Evolutionary conservation across 2,329 filamentous ascomycete species (phyloP), one percentile per base, ranked within the genome.

Genomic region (Stylonectria norvegica): DNA sequence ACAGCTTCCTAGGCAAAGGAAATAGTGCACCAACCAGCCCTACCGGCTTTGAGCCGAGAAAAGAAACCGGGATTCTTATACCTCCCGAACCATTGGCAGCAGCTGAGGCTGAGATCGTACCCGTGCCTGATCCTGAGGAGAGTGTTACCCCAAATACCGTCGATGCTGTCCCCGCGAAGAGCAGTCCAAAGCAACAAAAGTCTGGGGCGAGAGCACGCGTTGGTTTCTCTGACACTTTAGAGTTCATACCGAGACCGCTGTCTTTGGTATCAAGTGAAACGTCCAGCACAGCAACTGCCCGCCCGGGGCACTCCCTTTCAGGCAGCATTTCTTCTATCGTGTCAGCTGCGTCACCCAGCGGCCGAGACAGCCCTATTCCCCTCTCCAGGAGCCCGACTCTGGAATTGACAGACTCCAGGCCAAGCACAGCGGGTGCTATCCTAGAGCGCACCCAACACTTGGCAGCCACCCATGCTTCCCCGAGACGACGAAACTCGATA

Each of bases 241-340:
- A 94, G 61, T 89, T 86, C 48, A 90, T 90, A 53, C 85, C 85
- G 5, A 79, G 88, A 9, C 89, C 90, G 1, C 67, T 94, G 14
- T 95, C 90, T 2, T 72, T 90, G 15, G 81, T 94, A 11, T 95
- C 89, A 2, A 90, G 83, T 15, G 89, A 93, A 60, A 89, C 87
- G 0, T 84, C 88, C 32, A 89, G 83, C 58, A 93, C 85, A 3
- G 69, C 80, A 38, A 89, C 86, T 1, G 75, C 83, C 14, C 77
- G 81, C 18, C 76, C 76, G 4, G 79, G 81, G 5, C 87, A 91
- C 60, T 87, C 83, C 2, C 74, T 87, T 22, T 85, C 85, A 18
- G 85, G 84, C 42, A 94, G 86, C 62, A 81, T 93, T 33, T 89
- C 86, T 4, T 94, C 87, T 0, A 72, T 91, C 29, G 71, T 86